Evolutionary conservation across 108 stramenopile genomes (phyloP).

Genomic region (Fistulifera pelliculosa): DNA sequence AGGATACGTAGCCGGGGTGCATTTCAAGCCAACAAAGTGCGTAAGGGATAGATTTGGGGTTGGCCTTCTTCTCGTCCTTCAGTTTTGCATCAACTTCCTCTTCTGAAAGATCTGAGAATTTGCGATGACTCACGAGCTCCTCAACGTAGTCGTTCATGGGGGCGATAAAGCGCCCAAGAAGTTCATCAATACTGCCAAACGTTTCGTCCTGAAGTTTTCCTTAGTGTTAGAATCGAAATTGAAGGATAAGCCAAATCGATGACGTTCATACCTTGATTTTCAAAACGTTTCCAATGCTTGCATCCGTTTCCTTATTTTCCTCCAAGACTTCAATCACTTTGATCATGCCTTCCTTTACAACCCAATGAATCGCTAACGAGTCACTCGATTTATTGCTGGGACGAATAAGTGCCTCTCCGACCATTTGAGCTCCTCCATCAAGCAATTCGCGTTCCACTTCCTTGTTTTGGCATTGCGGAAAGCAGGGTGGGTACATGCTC

Average conservation of each 20-base stretch:
- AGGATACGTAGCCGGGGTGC: constrained; percentile 73
- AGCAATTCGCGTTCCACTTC: constrained; percentile 63
- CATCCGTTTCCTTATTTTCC: constrained; percentile 81
- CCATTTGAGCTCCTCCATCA: constrained; percentile 63
- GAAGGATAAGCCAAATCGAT: background rate
- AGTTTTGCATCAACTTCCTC: constrained; percentile 76
- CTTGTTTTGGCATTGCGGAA: constrained; percentile 72
- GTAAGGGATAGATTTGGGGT: constrained; percentile 54
- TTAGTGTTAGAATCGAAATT: background rate
- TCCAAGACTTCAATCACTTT: constrained; percentile 80
- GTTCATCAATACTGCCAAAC: constrained; percentile 82
- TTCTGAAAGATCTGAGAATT: constrained; percentile 66
- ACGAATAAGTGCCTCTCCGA: constrained; percentile 78
- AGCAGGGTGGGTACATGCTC: constrained; percentile 82
- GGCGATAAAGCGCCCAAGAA: constrained; percentile 76
- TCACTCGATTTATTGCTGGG: constrained; percentile 77
- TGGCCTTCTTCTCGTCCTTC: constrained; percentile 39
- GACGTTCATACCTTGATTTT: constrained; percentile 56
- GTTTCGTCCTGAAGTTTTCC: constrained; percentile 37
- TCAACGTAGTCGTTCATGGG: constrained; percentile 85
- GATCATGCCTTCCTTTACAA: constrained; percentile 65
- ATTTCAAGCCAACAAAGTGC: constrained; percentile 79
- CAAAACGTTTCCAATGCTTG: constrained; percentile 71
- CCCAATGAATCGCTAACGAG: constrained; percentile 80
- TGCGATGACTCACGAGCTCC: constrained; percentile 68